phyloP scores from a whole-genome alignment of 2,329 filamentous ascomycete species.

The Parastagonospora nodorum region DNA sequence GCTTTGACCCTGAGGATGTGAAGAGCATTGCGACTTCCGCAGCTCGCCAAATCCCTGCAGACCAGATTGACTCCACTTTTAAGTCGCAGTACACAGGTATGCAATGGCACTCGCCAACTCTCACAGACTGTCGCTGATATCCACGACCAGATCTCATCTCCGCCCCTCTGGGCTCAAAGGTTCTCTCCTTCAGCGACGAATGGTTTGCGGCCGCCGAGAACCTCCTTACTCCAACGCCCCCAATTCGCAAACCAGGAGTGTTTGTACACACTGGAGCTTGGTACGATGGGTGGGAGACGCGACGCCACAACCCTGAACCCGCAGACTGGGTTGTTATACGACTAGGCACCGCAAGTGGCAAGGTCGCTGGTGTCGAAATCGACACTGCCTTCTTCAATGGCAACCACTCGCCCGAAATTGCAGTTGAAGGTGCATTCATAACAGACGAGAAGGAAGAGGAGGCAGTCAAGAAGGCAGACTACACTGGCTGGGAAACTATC shows the following conservation, averaged over 20 bases:
- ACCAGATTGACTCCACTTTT: conserved; percentile 60
- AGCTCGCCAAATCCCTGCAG: conserved; percentile 49
- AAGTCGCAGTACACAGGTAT: conserved; percentile 59
- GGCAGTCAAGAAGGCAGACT: conserved; percentile 57
- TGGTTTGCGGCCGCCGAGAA: conserved; percentile 65
- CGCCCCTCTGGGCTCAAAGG: conserved; percentile 55
- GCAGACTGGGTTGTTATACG: conserved; percentile 66
- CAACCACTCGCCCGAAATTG: conserved; percentile 80
- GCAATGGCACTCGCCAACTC: neutral
- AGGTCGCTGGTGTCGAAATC: conserved; percentile 74
- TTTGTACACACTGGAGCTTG: conserved; percentile 66
- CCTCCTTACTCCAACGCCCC: conserved; percentile 61
- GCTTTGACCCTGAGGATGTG: conserved; percentile 36
- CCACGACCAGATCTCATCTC: conserved; percentile 56
- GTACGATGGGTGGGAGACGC: conserved; percentile 70
- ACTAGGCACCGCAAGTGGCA: conserved; percentile 69
- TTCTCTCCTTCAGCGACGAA: conserved; percentile 64
- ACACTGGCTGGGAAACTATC: conserved; percentile 69
- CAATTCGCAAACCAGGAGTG: conserved; percentile 61
- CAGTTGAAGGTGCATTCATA: conserved; percentile 74
- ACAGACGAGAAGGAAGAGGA: conserved; percentile 61
- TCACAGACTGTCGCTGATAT: neutral
- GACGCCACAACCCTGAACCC: conserved; percentile 62
- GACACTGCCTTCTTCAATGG: conserved; percentile 83
- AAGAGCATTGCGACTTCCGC: conserved; percentile 29